Evolutionary conservation across 2,329 filamentous ascomycete species (phyloP).

Genomic region (Ceratocystis smalleyi): DNA sequence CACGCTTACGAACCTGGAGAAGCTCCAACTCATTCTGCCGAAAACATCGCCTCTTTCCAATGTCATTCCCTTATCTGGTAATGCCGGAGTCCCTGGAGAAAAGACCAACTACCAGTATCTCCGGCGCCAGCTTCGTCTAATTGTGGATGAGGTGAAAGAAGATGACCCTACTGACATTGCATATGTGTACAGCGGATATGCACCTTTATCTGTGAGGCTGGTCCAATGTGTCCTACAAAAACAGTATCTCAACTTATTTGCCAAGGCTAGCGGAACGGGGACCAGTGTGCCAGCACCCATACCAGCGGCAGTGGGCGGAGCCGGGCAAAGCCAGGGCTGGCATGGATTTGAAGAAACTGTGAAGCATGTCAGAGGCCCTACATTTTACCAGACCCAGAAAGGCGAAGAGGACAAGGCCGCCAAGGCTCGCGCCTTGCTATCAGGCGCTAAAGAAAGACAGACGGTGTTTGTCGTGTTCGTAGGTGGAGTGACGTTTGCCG

Average conservation of each 20-base stretch:
- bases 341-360: constrained; percentile 84
- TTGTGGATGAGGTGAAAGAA: constrained; percentile 93
- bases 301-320: constrained; percentile 29
- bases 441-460: constrained; percentile 59
- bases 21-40: constrained; percentile 69
- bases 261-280: constrained; percentile 40
- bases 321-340: constrained; percentile 59
- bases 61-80: constrained; percentile 59
- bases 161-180: constrained; percentile 85
- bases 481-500: constrained; percentile 90
- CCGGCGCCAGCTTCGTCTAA: constrained; percentile 71
- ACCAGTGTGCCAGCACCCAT: constrained; percentile 21
- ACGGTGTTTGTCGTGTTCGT: constrained; percentile 93
- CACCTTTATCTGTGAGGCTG: constrained; percentile 76
- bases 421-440: constrained; percentile 68
- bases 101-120: constrained; percentile 86
- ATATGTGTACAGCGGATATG: constrained; percentile 97
- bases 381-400: constrained; percentile 83
- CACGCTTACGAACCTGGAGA: constrained; percentile 76
- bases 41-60: constrained; percentile 62
- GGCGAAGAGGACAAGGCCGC: constrained; percentile 87
- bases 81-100: constrained; percentile 39
- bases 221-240: constrained; percentile 92
- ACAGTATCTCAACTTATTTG: constrained; percentile 57
- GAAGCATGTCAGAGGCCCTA: constrained; percentile 73